Base-by-base conservation (phyloP, 2,329 filamentous ascomycete species). In the Aspergillus floridensis region DNA sequence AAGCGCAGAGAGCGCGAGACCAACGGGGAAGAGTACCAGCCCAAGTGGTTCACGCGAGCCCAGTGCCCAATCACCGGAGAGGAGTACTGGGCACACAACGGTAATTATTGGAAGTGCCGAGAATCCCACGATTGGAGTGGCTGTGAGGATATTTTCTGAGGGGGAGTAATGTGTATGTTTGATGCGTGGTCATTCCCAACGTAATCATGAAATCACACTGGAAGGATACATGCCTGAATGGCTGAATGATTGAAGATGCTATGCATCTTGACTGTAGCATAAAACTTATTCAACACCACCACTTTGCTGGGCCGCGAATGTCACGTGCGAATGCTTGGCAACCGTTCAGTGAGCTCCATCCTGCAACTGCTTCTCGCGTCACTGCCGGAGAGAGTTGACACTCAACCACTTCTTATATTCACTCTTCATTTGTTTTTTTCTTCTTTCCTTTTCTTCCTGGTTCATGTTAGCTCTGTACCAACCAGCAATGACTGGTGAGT, bases 51-150 rank as follows among this genome's bases (percentile, higher is more conserved):
- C 74, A 79, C 72, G 44, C 91, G 89, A 77, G 81, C 81, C 2
- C 84, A 76, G 65, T 93, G 91, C 75, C 84, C 90, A 44, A 80
- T 90, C 19, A 97, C 93, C 3, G 93, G 95, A 0, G 92, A 96
- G 76, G 84, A 88, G 65, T 96, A 89, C 77, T 99, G 95, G 95
- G 82, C 88, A 66, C 96, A 93, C 70, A 96, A 87, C 69, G 90
- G 89, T 44, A 85, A 90, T 74, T 99, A 99, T 76, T 99, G 95
- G 95, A 82, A 86, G 68, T 86, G 21, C 76, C 82, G 57, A 86
- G 89, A 54, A 81, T 80, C 68, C 81, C 80, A 56, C 68, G 74
- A 72, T 91, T 93, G 92, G 84, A 85, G 63, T 83, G 86, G 24
- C 70, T 92, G 74, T 73, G 91, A 96, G 78, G 88, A 90, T 67